Percentiles rank a stretch among this genome's conserved stretches.
phyloP scores from a whole-genome alignment of 129 eudicot species.

The Centaurea solstitialis region DNA sequence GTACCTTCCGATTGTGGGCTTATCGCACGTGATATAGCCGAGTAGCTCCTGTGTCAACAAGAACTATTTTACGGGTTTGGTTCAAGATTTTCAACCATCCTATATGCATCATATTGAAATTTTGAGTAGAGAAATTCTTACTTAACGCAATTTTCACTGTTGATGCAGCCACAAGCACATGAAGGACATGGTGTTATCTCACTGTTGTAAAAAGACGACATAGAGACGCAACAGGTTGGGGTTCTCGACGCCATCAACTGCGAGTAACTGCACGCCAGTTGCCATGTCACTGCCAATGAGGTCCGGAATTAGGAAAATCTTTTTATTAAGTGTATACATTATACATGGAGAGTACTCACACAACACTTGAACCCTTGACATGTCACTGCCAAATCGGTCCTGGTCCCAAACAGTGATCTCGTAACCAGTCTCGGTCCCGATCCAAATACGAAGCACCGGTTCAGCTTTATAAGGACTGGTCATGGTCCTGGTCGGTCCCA shows the following conservation, averaged over 20 bases:
- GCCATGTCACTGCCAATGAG: constrained; percentile 52
- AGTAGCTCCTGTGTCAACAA: constrained; percentile 31
- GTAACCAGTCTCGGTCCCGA: no score
- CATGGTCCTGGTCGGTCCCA: no score
- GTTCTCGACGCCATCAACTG: constrained; percentile 42
- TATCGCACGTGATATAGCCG: not conserved
- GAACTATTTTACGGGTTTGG: not conserved
- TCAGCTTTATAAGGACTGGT: no score
- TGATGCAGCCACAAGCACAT: constrained; percentile 54
- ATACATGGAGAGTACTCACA: not conserved
- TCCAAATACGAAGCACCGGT: no score
- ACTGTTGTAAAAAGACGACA: constrained; percentile 55
- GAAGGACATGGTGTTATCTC: constrained; percentile 53
- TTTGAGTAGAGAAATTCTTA: constrained; percentile 23
- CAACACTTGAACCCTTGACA: not conserved
- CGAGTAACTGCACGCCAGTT: constrained; percentile 49
- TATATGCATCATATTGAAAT: constrained; percentile 5
- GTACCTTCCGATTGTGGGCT: constrained; percentile 7
- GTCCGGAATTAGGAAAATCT: not conserved
- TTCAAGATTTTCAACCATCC: not conserved
- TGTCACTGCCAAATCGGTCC: no score
- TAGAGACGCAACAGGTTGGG: constrained; percentile 57
- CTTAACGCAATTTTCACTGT: constrained; percentile 33
- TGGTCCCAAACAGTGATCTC: no score
- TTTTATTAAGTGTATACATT: not conserved